Base-by-base conservation (phyloP, 2,329 filamentous ascomycete genomes). In the Claviceps sp. region DNA sequence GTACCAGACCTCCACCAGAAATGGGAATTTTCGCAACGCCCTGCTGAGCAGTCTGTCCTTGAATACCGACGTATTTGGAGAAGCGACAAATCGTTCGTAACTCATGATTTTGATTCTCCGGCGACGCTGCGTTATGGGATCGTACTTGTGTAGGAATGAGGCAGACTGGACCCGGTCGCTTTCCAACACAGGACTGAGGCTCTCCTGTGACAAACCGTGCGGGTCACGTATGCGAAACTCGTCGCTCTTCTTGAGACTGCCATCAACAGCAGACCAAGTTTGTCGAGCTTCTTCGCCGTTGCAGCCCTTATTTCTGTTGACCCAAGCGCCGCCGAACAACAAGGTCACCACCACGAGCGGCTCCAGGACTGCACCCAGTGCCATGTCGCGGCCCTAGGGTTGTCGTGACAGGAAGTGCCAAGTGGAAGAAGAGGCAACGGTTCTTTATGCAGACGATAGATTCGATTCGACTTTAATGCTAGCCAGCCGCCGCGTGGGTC, bases 1-100 rank as follows among this genome's bases (percentile, higher is more conserved):
- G 68, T 88, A 88, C 49, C 88, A 88, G 37, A 78, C 82, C 65
- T 88, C 85, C 1, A 82, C 80, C 23, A 88, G 65, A 62, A 88
- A 88, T 0, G 85, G 85, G 57, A 86, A 79, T 60, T 78, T 82
- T 52, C 72, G 73, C 14, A 88, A 71, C 37, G 88, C 58, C 3
- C 83, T 73, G 62, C 80, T 85, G 47, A 85, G 69, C 13, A 83
- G 66, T 45, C 78, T 75, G 55, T 78, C 73, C 56, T 75, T 72
- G 61, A 82, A 84, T 8, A 77, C 68, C 38, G 69, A 67, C 0
- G 81, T 85, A 62, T 85, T 67, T 38, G 65, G 64, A 1, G 64
- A 64, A 11, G 60, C 55, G 26, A 68, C 57, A 14, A 62, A 57
- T 47, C 53, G 60, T 49, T 62, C 59, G 52, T 62, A 66, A 8